Conservation (phyloP, 2,329 filamentous ascomycete species). For the Pseudophaeomoniella oleicola region DNA sequence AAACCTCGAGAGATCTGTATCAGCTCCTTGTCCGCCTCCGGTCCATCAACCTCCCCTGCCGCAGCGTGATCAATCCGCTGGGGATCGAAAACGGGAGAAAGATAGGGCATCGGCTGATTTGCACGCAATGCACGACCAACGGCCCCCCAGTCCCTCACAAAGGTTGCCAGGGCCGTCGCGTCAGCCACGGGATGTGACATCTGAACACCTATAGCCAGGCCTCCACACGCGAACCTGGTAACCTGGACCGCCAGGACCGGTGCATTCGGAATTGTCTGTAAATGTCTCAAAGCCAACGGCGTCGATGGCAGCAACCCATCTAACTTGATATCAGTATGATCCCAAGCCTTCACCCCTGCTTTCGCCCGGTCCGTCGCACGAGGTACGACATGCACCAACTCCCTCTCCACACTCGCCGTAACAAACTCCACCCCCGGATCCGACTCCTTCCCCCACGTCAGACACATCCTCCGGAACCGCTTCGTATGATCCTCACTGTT, state of each 20-base stretch:
- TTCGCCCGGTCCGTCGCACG: slow-evolving; percentile 3
- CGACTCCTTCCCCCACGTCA: slow-evolving; percentile 18
- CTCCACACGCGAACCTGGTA: slow-evolving; percentile 25
- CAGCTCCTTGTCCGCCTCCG: neutral
- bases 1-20: neutral
- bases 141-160: slow-evolving; percentile 28
- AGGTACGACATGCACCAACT: slow-evolving; percentile 11
- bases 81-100: neutral
- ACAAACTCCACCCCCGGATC: slow-evolving; percentile 30
- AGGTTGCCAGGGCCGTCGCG: slow-evolving; percentile 26
- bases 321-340: neutral
- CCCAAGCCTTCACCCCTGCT: no score
- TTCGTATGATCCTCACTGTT: slow-evolving; percentile 13
- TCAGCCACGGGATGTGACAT: slow-evolving; percentile 32
- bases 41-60: neutral
- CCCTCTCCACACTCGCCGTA: slow-evolving; percentile 10
- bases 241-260: slow-evolving; percentile 24
- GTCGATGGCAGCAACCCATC: slow-evolving; percentile 9
- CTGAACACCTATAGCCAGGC: slow-evolving; percentile 26
- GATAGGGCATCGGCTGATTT: neutral
- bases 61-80: neutral
- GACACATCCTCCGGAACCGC: slow-evolving; percentile 17
- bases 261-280: slow-evolving; percentile 15
- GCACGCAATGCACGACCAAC: slow-evolving; percentile 16
- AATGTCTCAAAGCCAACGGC: slow-evolving; percentile 19